A percentile compares a stretch with the other conserved stretches of the same genome.
Conservation (phyloP, 331 rosid genomes). For the Quercus phellos region DNA sequence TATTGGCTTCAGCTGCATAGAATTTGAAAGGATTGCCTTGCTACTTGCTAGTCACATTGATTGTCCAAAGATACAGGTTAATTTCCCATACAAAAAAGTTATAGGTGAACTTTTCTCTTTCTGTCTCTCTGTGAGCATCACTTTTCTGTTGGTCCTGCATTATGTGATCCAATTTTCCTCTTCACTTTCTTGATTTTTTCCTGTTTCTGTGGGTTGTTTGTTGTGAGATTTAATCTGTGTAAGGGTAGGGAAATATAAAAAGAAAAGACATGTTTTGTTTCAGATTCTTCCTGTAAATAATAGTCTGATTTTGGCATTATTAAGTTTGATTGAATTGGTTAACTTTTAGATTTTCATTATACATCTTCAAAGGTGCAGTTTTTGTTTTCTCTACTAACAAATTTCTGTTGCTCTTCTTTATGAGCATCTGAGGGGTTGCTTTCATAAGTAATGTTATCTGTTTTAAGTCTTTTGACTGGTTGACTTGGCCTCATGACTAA, state of each 20-base stretch:
- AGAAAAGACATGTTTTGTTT: background rate
- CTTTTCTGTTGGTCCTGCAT: background rate
- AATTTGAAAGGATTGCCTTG: background rate
- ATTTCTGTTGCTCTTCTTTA: background rate
- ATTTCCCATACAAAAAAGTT: background rate
- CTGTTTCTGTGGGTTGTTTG: constrained; percentile 13
- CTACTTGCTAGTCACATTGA: background rate
- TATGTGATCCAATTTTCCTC: no score
- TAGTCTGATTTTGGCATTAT: background rate
- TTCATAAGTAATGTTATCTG: background rate
- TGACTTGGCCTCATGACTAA: background rate
- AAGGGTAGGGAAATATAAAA: constrained; percentile 10
- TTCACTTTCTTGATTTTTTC: background rate
- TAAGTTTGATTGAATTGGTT: background rate
- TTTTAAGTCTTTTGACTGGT: background rate
- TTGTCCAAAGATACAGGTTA: background rate
- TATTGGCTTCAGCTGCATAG: background rate
- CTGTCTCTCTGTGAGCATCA: background rate
- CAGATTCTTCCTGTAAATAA: constrained; percentile 23
- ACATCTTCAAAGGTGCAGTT: background rate
- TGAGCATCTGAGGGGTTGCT: background rate
- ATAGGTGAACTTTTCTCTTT: background rate
- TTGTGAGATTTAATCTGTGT: constrained; percentile 4
- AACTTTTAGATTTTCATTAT: background rate
- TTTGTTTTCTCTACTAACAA: background rate